These are phyloP conservation scores for Metschnikowia corniflorae DNA, from an alignment of 805 yeast species.

Conservation along the genomic window DNA sequence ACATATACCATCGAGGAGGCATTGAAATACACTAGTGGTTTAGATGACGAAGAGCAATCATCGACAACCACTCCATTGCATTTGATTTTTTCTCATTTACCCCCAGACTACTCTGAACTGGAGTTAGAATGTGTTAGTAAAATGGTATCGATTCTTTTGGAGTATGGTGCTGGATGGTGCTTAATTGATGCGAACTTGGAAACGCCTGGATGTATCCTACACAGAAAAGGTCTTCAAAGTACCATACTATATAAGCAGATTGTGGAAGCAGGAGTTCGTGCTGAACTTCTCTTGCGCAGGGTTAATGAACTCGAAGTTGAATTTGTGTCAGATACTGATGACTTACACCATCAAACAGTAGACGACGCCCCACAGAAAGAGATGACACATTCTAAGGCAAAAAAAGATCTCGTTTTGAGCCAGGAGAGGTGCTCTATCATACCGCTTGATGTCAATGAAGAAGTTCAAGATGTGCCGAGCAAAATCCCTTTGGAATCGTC, in stretches of 20 bases:
- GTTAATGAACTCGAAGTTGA: slow-evolving; percentile 63
- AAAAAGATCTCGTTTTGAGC: background rate
- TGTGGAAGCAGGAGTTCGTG: slow-evolving; percentile 86
- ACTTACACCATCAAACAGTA: slow-evolving; percentile 9
- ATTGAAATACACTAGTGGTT: slow-evolving; percentile 48
- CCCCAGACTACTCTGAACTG: slow-evolving; percentile 45
- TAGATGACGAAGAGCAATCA: slow-evolving; percentile 28
- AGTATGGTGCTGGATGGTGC: slow-evolving; percentile 93
- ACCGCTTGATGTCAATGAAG: too few species aligned
- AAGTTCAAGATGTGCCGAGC: background rate
- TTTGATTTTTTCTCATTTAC: slow-evolving; percentile 53
- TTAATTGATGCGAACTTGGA: slow-evolving; percentile 64
- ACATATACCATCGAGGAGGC: slow-evolving; percentile 82
- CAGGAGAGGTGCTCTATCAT: too few species aligned
- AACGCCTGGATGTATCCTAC: slow-evolving; percentile 82
- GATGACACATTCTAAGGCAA: slow-evolving; percentile 15
- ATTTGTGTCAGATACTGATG: slow-evolving; percentile 34
- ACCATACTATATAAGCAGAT: slow-evolving; percentile 44
- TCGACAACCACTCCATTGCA: slow-evolving; percentile 79
- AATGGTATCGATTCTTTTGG: slow-evolving; percentile 65
- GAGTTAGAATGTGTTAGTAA: slow-evolving; percentile 38
- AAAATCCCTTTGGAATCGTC: background rate
- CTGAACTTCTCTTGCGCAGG: slow-evolving; percentile 76
- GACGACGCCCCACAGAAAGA: slow-evolving; percentile 9
- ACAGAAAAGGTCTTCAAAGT: slow-evolving; percentile 44